Evolutionary conservation across 208 protist species (phyloP), one percentile per base, ranked within the genome.

Genomic region (Trypanosoma boissoni): DNA sequence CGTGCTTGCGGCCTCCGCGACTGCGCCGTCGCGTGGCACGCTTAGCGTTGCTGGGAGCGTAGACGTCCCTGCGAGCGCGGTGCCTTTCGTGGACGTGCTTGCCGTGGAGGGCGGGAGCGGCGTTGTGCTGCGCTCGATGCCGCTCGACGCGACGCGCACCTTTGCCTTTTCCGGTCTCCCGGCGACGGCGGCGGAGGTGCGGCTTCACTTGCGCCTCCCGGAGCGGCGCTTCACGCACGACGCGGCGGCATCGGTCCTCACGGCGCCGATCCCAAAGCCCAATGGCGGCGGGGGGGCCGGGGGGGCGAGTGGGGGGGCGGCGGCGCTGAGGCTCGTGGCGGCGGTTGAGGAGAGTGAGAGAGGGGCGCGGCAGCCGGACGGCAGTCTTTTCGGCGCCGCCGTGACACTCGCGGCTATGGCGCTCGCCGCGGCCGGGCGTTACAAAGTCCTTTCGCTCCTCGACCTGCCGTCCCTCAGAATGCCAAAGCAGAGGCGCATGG

Each of bases 131-230:
- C 80, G 84, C 55, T 80, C 67, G 21, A 59, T 58, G 10, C 69
- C 61, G 16, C 67, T 88, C 14, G 80, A 86, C 42, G 53, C 58
- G n/a, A 88, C 77, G 29, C 72, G 58, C 65, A 84, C 71, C 16
- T 86, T 91, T 72, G 74, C 73, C 49, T 86, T 91, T 48, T 48
- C 70, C 36, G 76, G 68, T 21, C 69, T 91, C 10, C 68, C 73
- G 7, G 46, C 42, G n/a, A 53, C 71, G 1, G 70, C 61, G 18
- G 58, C 64, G 18, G 72, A 69, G 7, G 70, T 91, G 1, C 77
- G 78, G 48, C 75, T 76, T 0, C 64, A 78, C 1, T 57, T 76
- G 20, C 68, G 83, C 27, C 54, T 83, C 10, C 75, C 80, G 14
- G 74, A 68, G 12, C 68, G 73, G 39, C 67, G 55, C 18, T 77